Conservation (phyloP, 306 rosid species). For the Acmispon strigosus region DNA sequence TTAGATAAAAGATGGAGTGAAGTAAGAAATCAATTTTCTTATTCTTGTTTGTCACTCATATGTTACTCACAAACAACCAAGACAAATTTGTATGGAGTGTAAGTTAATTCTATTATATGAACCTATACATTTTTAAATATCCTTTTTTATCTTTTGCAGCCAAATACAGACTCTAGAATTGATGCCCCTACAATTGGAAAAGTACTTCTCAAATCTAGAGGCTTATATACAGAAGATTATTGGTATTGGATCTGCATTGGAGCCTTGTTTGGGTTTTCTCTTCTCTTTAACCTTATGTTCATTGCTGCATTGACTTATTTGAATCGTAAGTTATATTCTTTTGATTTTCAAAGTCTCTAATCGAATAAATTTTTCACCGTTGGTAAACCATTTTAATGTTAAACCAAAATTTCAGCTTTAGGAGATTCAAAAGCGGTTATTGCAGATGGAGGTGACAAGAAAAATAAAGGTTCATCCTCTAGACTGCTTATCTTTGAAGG, state of each 20-base stretch:
- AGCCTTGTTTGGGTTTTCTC: slow-evolving; percentile 53
- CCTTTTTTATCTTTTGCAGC: slow-evolving; percentile 28
- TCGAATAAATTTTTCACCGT: background rate
- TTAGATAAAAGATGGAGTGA: slow-evolving; percentile 72
- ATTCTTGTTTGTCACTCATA: background rate
- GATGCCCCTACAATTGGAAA: slow-evolving; percentile 50
- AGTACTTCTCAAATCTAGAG: slow-evolving; percentile 50
- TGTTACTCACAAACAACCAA: background rate
- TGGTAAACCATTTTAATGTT: background rate
- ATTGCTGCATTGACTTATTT: slow-evolving; percentile 49
- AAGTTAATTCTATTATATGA: background rate
- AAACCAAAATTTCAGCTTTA: slow-evolving; percentile 37
- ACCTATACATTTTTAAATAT: background rate
- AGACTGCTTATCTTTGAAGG: slow-evolving; percentile 15
- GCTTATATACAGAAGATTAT: slow-evolving; percentile 46
- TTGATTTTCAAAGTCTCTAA: background rate
- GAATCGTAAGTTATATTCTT: slow-evolving; percentile 43
- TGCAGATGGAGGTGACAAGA: slow-evolving; percentile 25
- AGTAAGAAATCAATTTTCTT: slow-evolving; percentile 29
- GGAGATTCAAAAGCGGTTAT: slow-evolving; percentile 42
- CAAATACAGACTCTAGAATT: slow-evolving; percentile 37
- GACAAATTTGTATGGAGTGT: background rate
- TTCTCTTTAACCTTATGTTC: slow-evolving; percentile 54
- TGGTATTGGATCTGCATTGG: slow-evolving; percentile 77
- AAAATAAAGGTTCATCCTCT: slow-evolving; percentile 1